Evolutionary conservation across 176 grass and related monocot species (phyloP), one percentile per base, ranked within the genome.

Genomic region (Oryza australiensis): DNA sequence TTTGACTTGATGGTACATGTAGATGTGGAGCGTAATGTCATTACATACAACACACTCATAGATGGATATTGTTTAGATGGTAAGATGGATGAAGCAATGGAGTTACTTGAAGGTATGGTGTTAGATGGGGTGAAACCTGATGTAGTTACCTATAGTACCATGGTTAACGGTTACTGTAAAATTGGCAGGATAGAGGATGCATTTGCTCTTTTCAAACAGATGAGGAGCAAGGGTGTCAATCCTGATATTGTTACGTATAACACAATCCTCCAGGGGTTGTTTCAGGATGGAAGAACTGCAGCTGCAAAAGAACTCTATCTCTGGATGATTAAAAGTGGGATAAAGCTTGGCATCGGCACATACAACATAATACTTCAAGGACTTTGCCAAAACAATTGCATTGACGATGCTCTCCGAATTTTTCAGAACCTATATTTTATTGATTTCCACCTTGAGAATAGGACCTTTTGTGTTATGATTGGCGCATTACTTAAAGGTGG

Each of bases 21-120:
- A 79, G 78, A 60, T 35, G 72, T 62, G 20, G 33, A 68, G 48
- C 84, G 74, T 46, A 22, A 74, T 70, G 16, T 59, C 9, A 24
- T 90, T 68, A 69, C 67, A 24, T 83, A 80, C 26, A 86, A 9
- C 3, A 74, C 3, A 74, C 7, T 68, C 0, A 67, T 68, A 38
- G 30, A 55, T 67, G 72, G 72, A 20, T 75, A 83, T 83, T 66
- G 42, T 71, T 32, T 74, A 22, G 5, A 2, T 75, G 18, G 42
- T 18, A 66, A 75, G 42, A 26, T 65, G 7, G 6, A 15, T 66
- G 16, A 41, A 41, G 45, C 23, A 3, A 11, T n/a, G 8, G 28
- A 68, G 9, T 34, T 83, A 35, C 1, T 68, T 57, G 45, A 7
- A 23, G 3, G 3, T 76, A 53, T 76, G 62, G 59, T 64, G 7